Evolutionary conservation across 805 yeast species (phyloP).

Genomic region (Soucietia sequanensis): DNA sequence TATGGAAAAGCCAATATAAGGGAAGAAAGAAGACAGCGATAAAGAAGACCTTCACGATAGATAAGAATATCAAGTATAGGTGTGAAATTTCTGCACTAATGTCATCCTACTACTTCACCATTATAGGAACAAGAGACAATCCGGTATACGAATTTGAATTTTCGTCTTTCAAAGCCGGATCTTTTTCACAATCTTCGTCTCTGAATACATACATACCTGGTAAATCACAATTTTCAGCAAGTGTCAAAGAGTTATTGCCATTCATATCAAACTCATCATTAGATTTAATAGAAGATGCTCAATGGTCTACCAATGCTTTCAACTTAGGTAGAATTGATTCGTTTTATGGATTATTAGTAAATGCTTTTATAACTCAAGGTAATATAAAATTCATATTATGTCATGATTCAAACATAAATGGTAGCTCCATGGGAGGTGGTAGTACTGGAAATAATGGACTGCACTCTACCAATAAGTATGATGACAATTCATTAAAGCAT

Average conservation of each 20-base stretch:
- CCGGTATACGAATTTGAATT: constrained; percentile 89
- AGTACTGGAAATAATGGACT: constrained; percentile 6
- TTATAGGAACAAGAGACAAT: constrained; percentile 81
- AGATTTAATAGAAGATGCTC: constrained; percentile 88
- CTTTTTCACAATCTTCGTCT: constrained; percentile 5
- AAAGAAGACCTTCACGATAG: too few relatives aligned
- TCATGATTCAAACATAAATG: constrained; percentile 48
- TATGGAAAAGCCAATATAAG: too few relatives aligned
- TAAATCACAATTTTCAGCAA: constrained; percentile 58
- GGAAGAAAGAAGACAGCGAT: too few relatives aligned
- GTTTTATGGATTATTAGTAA: constrained; percentile 78
- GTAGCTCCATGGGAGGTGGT: constrained; percentile 31
- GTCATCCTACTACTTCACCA: constrained; percentile 85
- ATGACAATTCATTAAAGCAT: constrained; percentile 75
- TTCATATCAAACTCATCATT: constrained; percentile 85
- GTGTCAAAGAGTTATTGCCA: constrained; percentile 77
- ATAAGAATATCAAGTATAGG: too few relatives aligned
- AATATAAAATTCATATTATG: constrained; percentile 75
- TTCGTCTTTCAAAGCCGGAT: constrained; percentile 54
- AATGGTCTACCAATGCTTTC: constrained; percentile 68
- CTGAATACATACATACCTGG: constrained; percentile 39
- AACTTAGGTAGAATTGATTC: constrained; percentile 80
- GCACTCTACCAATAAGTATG: constrained; percentile 19
- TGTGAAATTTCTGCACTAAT: too few relatives aligned
- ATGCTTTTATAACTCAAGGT: constrained; percentile 85